phyloP scores from a whole-genome alignment of 2,329 filamentous ascomycete species.

The Neopestalotiopsis sp. region DNA sequence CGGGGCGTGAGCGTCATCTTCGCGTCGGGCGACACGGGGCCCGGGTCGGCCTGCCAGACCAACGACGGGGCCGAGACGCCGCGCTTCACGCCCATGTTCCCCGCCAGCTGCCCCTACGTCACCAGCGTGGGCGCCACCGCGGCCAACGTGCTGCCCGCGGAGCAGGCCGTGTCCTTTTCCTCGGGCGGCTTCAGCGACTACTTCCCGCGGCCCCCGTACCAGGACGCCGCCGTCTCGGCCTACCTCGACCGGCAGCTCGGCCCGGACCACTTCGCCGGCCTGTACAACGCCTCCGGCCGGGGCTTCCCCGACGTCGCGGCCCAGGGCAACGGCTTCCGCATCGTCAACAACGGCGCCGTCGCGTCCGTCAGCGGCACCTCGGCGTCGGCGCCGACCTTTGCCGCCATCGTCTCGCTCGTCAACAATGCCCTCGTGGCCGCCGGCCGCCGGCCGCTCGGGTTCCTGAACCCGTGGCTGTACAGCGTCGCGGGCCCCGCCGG shows the following conservation, averaged over 20 bases:
- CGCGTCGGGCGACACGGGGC: constrained; percentile 34
- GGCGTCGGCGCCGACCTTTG: constrained; percentile 67
- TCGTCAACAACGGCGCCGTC: constrained; percentile 33
- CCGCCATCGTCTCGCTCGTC: constrained; percentile 66
- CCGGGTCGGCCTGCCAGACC: constrained; percentile 47
- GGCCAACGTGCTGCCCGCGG: constrained; percentile 46
- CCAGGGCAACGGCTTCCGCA: constrained; percentile 45
- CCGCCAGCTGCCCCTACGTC: constrained; percentile 61
- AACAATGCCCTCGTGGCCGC: constrained; percentile 65
- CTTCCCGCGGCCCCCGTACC: constrained; percentile 48
- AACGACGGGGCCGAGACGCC: constrained; percentile 60
- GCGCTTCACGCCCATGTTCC: constrained; percentile 59
- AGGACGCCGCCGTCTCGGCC: constrained; percentile 49
- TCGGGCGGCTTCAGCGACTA: constrained; percentile 56
- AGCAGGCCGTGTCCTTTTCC: constrained; percentile 57
- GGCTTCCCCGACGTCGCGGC: constrained; percentile 67
- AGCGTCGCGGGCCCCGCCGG: constrained; percentile 28
- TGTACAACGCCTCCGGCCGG: constrained; percentile 54
- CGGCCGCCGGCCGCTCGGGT: constrained; percentile 60
- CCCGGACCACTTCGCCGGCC: constrained; percentile 44
- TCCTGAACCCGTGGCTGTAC: constrained; percentile 68
- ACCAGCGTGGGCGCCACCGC: constrained; percentile 64
- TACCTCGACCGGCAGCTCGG: constrained; percentile 41
- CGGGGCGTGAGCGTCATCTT: constrained; percentile 56
- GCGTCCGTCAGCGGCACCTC: constrained; percentile 45